Percentiles rank a stretch among this genome's conserved stretches.
phyloP scores from a whole-genome alignment of 192 early-diverging fungal genomes.

The Thoreauomyces humboldtii region DNA sequence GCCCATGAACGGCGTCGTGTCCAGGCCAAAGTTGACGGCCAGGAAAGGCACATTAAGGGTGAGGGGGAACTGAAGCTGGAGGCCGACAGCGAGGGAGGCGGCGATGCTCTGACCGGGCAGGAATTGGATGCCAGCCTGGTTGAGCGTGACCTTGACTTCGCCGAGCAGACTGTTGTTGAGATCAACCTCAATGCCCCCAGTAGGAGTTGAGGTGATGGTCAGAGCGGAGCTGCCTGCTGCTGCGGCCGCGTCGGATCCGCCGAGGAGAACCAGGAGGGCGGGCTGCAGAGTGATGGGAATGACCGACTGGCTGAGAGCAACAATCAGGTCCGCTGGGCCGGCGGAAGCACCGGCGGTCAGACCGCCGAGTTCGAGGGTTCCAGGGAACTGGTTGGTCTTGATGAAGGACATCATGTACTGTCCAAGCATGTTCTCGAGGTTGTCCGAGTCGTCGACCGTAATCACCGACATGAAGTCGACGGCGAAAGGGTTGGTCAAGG shows the following conservation, averaged over 20 bases:
- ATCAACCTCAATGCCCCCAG: slow-evolving; percentile 10
- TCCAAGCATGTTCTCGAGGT: slow-evolving; percentile 5
- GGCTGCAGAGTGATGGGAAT: slow-evolving; percentile 15
- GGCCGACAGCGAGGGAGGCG: not conserved
- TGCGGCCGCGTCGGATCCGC: not conserved
- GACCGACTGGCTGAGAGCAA: slow-evolving; percentile 1
- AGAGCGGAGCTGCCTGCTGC: not conserved
- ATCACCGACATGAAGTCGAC: not conserved
- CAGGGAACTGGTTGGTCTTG: slow-evolving; percentile 14
- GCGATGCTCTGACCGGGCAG: slow-evolving; percentile 9
- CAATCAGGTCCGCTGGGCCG: not conserved
- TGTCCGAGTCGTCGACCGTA: slow-evolving; percentile 21
- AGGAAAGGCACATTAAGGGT: slow-evolving; percentile 29
- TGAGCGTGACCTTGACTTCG: slow-evolving; percentile 11
- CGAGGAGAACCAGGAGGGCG: slow-evolving; percentile 6
- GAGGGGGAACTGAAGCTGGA: slow-evolving; percentile 25
- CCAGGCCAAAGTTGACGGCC: slow-evolving; percentile 14
- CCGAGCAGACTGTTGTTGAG: slow-evolving; percentile 8
- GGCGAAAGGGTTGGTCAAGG: slow-evolving; percentile 5
- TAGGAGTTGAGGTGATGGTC: slow-evolving; percentile 5
- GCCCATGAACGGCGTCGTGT: not conserved
- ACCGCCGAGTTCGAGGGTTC: slow-evolving; percentile 13
- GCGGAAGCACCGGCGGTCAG: slow-evolving; percentile 5
- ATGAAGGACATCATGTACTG: slow-evolving; percentile 5
- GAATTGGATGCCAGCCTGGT: slow-evolving; percentile 18